Base-by-base conservation (phyloP, 805 yeast species). In the Clavispora asparagi region DNA sequence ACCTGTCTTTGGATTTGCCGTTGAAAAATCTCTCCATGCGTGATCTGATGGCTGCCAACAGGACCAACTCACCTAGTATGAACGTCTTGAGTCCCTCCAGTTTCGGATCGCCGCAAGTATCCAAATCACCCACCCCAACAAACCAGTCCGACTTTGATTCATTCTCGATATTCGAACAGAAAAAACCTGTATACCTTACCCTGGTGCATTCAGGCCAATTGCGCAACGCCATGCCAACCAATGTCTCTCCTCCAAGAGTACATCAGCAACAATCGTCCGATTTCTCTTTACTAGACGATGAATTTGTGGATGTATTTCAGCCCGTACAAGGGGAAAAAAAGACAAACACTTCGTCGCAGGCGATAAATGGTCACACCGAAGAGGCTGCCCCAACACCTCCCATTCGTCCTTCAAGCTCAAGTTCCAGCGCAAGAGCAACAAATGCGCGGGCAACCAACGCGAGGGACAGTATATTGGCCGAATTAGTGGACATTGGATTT, bases 401-500 rank as follows among this genome's bases (percentile, higher is more conserved):
- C 23, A 25, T 11, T 14, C 16, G 32, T 36, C 42, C 33, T n/a
- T 19, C 17, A 35, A 11, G 17, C 40, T 17, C 26, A 19, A 26
- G n/a, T 19, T 9, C 32, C 28, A 33, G 25, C 23, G 33, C n/a
- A 8, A n/a, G 29, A 26, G 6, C 17, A 19, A 36, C 19, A 17
- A 39, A 16, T 28, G 39, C 23, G 36, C 29, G 6, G 25, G 14
- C 26, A 38, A 32, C 39, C 35, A 16, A 25, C 41, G 43, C 58
- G 47, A 61, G 63, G 39, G 86, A 82, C 52, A 67, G 66, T 37
- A 71, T 80, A 1, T 59, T 87, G 14, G 92, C 92, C 0, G 86
- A 81, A 53, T 68, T 87, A 38, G 64, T 86, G 2, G 94, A 87
- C 48, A 88, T 88, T 81, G 96, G 96, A 2, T 88, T 88, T 56